Evolutionary conservation across 129 eudicot species (phyloP), one percentile per base, ranked within the genome.

Genomic region (Gnaphalium uliginosum): DNA sequence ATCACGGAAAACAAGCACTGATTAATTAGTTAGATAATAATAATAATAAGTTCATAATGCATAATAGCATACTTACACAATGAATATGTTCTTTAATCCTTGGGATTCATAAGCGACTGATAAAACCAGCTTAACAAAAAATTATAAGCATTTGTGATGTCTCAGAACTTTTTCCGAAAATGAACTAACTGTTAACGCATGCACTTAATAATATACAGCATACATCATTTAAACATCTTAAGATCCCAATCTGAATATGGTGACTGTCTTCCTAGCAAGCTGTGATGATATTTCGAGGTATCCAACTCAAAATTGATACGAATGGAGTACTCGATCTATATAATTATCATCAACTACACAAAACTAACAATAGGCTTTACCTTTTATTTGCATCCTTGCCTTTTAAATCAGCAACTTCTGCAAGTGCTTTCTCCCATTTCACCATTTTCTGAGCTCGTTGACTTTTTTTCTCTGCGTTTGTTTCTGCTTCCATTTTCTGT

Each of bases 371-470:
- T 11, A 14, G 17, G n/a, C 11, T 59, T 51, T 51, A 71, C 75
- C 63, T 29, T 39, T 48, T 26, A n/a, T 61, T 27, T 62, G 78
- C 71, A 17, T 62, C 70, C 29, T 22, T 41, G 35, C 77, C 77
- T 72, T 72, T 33, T 43, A 72, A 5, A 57, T 35, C 54, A 22
- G 77, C 68, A 72, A 72, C 73, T 24, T 68, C 21, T 14, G 73
- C 6, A 22, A 68, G 73, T 68, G 73, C 73, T 39, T 68, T 68
- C 67, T 72, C 54, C 77, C 77, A 72, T 60, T 72, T 37, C 24
- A 3, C 53, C 4, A 58, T 73, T 50, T 73, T 73, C 15, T 37
- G 71, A 37, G 53, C 30, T 30, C 50, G 5, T 66, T 66, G 50
- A 66, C 29, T 37, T 66, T 37, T 66, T n/a, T 35, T 66, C 53